phyloP scores from a whole-genome alignment of 1,284 basidiomycete species.

The Trichosporon coremiiforme region DNA sequence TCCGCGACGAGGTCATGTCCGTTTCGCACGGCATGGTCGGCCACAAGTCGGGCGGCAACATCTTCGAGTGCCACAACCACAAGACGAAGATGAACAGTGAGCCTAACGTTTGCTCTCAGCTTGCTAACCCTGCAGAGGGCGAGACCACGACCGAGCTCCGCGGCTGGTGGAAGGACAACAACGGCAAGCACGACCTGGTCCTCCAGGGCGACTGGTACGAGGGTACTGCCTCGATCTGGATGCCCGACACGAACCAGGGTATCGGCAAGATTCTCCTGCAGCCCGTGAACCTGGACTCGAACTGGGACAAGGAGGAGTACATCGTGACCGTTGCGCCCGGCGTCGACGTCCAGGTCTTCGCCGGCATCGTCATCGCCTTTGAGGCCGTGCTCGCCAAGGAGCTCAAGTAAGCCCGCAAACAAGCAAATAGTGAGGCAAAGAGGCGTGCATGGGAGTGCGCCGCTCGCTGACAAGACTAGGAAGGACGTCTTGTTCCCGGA shows the following conservation, averaged over 20 bases:
- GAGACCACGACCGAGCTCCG: not conserved
- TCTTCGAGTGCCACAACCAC: conserved; percentile 7
- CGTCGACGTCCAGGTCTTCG: conserved; percentile 10
- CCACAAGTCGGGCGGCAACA: not conserved
- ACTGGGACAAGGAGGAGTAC: conserved; percentile 1
- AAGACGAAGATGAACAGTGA: not conserved
- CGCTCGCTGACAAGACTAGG: not conserved
- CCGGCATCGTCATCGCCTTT: conserved; percentile 5
- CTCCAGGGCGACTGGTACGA: conserved; percentile 7
- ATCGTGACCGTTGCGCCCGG: conserved; percentile 1
- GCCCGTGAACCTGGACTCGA: conserved; percentile 2
- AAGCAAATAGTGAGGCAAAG: not conserved
- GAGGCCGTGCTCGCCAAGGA: conserved; percentile 2
- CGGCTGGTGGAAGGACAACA: conserved; percentile 15
- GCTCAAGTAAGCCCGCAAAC: not conserved
- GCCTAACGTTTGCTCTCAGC: not conserved
- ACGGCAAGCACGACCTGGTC: conserved; percentile 8
- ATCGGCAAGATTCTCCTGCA: not conserved
- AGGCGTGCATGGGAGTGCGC: not conserved
- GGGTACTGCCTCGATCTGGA: conserved; percentile 2
- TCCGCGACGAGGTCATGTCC: conserved; percentile 8
- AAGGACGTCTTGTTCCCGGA: not conserved
- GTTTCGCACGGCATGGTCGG: conserved; percentile 3
- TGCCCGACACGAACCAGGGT: conserved; percentile 6
- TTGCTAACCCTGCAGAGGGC: not conserved